Percentiles rank a stretch among this genome's conserved stretches.
Evolutionary conservation across 805 yeast species (phyloP).

Genomic region (Osmozyma mogii): DNA sequence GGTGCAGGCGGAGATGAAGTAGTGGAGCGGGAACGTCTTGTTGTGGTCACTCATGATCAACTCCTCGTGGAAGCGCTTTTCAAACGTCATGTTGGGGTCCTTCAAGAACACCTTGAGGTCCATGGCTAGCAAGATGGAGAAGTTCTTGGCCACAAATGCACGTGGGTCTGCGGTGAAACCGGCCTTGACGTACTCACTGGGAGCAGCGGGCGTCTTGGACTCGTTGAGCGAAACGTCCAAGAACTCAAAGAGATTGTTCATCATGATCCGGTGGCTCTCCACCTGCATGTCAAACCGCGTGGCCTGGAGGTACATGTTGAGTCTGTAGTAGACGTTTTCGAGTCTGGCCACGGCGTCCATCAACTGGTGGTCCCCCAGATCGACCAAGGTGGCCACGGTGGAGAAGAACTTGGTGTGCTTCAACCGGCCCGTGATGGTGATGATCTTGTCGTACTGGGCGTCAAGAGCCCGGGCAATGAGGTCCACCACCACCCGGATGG

Average conservation of each 20-base stretch:
- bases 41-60: conserved; percentile 49
- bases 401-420: conserved; percentile 40
- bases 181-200: conserved; percentile 38
- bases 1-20: conserved; percentile 28
- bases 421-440: conserved; percentile 38
- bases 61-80: conserved; percentile 56
- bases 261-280: conserved; percentile 32
- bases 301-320: conserved; percentile 28
- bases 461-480: conserved; percentile 36
- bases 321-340: conserved; percentile 25
- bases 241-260: conserved; percentile 30
- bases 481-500: conserved; percentile 39
- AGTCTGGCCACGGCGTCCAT: conserved; percentile 23
- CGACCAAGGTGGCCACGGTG: conserved; percentile 33
- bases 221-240: conserved; percentile 36
- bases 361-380: conserved; percentile 28
- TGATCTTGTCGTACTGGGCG: conserved; percentile 34
- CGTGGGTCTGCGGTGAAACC: conserved; percentile 40
- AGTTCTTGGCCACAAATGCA: conserved; percentile 35
- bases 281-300: conserved; percentile 31
- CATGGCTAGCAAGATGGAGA: conserved; percentile 43
- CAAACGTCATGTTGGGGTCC: conserved; percentile 52
- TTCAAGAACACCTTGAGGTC: conserved; percentile 48
- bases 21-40: conserved; percentile 43
- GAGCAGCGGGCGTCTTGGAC: conserved; percentile 33